A percentile compares a stretch with the other conserved stretches of the same genome.
phyloP scores from a whole-genome alignment of 2,329 filamentous ascomycete genomes.

The Verticillium dahliae region DNA sequence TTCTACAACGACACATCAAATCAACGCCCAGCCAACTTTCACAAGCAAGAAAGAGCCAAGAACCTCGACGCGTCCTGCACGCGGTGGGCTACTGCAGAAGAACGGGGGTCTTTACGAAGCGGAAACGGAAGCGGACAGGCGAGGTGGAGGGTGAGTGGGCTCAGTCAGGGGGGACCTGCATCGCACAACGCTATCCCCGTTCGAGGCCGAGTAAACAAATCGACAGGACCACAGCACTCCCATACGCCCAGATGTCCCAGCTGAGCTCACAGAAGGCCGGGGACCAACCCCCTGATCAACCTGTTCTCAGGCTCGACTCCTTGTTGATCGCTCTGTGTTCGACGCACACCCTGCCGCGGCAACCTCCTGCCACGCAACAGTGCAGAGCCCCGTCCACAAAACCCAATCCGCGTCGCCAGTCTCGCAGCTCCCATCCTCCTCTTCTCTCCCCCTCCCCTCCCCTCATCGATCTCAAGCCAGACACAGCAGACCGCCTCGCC shows the following conservation, averaged over 20 bases:
- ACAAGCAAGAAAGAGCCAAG: neutral
- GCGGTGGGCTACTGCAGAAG: neutral
- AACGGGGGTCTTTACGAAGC: neutral
- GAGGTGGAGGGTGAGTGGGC: neutral
- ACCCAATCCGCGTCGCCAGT: conserved; percentile 14
- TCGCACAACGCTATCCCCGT: conserved; percentile 1
- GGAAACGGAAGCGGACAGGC: neutral
- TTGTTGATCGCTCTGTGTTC: conserved; percentile 1
- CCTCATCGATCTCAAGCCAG: conserved; percentile 10
- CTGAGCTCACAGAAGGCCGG: neutral
- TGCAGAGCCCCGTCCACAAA: conserved; percentile 15
- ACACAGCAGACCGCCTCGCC: conserved; percentile 2
- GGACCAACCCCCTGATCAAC: conserved; percentile 1
- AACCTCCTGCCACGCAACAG: conserved; percentile 10
- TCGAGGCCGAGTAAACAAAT: conserved; percentile 10
- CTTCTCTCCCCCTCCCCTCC: conserved; percentile 12
- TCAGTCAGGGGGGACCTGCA: neutral
- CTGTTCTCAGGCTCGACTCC: neutral
- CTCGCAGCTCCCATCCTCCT: conserved; percentile 11
- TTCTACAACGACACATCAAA: neutral
- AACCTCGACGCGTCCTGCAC: neutral
- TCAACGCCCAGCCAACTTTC: neutral
- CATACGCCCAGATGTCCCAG: neutral
- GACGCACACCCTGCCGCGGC: conserved; percentile 11
- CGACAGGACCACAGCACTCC: neutral